Conservation (phyloP, 371 early-diverging fungal species). For the Lichtheimia ornata region DNA sequence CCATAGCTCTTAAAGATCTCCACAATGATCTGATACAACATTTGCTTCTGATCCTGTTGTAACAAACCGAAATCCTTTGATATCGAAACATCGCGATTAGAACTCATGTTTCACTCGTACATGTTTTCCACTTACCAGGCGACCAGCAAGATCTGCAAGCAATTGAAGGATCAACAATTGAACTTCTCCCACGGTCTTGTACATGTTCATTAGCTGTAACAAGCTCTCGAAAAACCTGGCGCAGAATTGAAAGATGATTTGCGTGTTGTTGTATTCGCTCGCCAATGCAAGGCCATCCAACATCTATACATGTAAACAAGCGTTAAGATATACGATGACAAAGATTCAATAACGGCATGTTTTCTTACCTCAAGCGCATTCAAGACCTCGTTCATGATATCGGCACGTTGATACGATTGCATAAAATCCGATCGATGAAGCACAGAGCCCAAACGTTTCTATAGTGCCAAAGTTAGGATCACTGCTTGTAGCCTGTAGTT, state of each 20-base stretch:
- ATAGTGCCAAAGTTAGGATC: not conserved
- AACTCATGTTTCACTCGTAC: not conserved
- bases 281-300: constrained; percentile 79
- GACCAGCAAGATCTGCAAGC: constrained; percentile 55
- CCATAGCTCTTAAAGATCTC: constrained; percentile 56
- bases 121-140: constrained; percentile 33
- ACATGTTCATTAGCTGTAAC: constrained; percentile 65
- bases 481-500: not conserved
- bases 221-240: constrained; percentile 68
- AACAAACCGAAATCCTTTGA: constrained; percentile 48
- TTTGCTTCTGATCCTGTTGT: constrained; percentile 39
- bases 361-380: constrained; percentile 66
- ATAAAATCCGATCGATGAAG: constrained; percentile 63
- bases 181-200: constrained; percentile 65
- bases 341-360: too few species aligned
- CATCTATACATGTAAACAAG: constrained; percentile 40
- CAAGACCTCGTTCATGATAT: constrained; percentile 61
- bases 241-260: constrained; percentile 57
- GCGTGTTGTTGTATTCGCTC: constrained; percentile 64
- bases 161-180: constrained; percentile 64
- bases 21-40: constrained; percentile 47
- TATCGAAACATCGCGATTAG: too few species aligned
- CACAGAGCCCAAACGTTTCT: constrained; percentile 55
- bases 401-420: constrained; percentile 55
- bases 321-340: not conserved